Conservation (phyloP, 495 filamentous ascomycete genomes). For the Platismatia glauca region DNA sequence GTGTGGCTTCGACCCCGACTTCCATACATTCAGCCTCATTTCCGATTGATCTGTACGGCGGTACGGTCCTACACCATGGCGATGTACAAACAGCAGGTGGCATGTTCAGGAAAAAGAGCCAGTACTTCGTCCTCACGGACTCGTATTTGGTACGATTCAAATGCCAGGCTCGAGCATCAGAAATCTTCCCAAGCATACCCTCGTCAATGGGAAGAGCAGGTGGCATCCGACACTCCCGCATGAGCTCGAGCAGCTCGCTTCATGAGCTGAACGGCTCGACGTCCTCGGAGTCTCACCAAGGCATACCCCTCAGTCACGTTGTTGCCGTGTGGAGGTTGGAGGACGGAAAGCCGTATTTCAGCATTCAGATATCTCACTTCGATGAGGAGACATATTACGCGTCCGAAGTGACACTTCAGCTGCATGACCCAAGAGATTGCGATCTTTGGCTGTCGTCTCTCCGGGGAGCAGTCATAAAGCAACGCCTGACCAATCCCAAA, state of each 20-base stretch:
- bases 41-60: conserved; percentile 7
- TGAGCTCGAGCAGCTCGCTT: conserved; percentile 44
- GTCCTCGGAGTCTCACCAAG: conserved; percentile 42
- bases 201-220: conserved; percentile 34
- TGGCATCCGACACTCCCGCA: conserved; percentile 41
- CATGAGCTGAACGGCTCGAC: conserved; percentile 50
- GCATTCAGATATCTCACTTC: conserved; percentile 66
- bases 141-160: conserved; percentile 77
- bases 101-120: conserved; percentile 75
- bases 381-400: conserved; percentile 61
- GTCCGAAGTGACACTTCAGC: conserved; percentile 57
- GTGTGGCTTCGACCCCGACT: conserved; percentile 18
- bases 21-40: conserved; percentile 30
- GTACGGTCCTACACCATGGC: conserved; percentile 54
- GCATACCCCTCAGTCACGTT: conserved; percentile 62
- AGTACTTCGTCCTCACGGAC: conserved; percentile 86
- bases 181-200: conserved; percentile 49
- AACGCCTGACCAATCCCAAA: conserved; percentile 43
- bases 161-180: conserved; percentile 59
- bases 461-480: conserved; percentile 48
- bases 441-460: conserved; percentile 68
- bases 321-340: conserved; percentile 74
- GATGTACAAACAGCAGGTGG: conserved; percentile 72
- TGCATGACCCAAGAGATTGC: conserved; percentile 62
- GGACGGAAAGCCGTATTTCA: conserved; percentile 67